A percentile compares a stretch with the other conserved stretches of the same genome.
Evolutionary conservation across 2,329 filamentous ascomycete species (phyloP).

Genomic region (Neopestalotiopsis sp.): DNA sequence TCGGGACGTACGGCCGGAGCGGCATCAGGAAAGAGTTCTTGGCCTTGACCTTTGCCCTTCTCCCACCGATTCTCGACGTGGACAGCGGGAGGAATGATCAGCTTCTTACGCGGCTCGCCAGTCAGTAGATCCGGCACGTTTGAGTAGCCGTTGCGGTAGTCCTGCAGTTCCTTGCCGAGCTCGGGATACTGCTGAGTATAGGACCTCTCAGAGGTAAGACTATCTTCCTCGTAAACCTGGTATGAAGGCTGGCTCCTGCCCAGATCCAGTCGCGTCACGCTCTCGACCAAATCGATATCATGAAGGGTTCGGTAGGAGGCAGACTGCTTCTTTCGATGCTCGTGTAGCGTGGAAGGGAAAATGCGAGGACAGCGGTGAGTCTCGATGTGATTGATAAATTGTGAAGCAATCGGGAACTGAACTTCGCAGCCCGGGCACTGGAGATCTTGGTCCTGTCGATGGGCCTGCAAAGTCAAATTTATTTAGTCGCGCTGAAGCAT

Average conservation of each 20-base stretch:
- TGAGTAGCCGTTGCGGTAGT: slow-evolving; percentile 27
- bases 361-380: slow-evolving; percentile 44
- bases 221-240: background rate
- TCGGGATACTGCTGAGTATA: background rate
- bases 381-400: slow-evolving; percentile 54
- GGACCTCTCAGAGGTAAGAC: slow-evolving; percentile 14
- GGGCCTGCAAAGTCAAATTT: slow-evolving; percentile 25
- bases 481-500: background rate
- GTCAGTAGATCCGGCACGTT: slow-evolving; percentile 26
- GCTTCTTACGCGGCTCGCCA: slow-evolving; percentile 21
- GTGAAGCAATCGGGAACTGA: slow-evolving; percentile 42
- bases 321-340: slow-evolving; percentile 42
- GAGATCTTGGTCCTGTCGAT: slow-evolving; percentile 47
- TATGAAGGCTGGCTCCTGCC: background rate
- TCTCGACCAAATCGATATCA: slow-evolving; percentile 10
- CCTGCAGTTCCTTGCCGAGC: slow-evolving; percentile 23
- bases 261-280: slow-evolving; percentile 8
- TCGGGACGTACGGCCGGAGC: slow-evolving; percentile 26
- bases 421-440: slow-evolving; percentile 52
- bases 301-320: slow-evolving; percentile 33
- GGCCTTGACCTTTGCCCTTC: slow-evolving; percentile 22
- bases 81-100: background rate
- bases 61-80: slow-evolving; percentile 27
- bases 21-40: slow-evolving; percentile 34
- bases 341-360: slow-evolving; percentile 36